These are phyloP conservation scores for Pachyrhizus erosus DNA, from an alignment of 306 rosid genomes.

Conservation along the genomic window DNA sequence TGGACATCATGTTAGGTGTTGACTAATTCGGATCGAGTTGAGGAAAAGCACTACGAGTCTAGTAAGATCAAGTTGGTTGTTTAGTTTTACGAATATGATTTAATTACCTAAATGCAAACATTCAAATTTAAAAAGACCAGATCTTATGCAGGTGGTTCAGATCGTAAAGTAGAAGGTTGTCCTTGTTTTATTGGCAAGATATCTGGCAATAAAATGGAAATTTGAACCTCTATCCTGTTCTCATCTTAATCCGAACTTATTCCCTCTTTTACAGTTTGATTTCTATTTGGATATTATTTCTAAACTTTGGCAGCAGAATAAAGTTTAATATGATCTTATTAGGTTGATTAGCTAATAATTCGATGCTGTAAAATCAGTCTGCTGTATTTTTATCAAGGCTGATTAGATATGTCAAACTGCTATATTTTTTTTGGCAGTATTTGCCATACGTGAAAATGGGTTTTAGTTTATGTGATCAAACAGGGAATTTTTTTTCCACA, in stretches of 20 bases:
- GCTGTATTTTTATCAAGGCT: slow-evolving; percentile 6
- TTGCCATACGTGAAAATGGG: neutral
- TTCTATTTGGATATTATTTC: neutral
- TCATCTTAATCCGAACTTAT: neutral
- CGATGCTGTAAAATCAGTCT: neutral
- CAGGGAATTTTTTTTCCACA: neutral
- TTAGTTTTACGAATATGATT: neutral
- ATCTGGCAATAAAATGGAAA: neutral
- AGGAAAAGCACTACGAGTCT: neutral
- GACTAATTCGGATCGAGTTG: neutral
- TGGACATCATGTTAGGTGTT: neutral
- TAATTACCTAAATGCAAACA: neutral
- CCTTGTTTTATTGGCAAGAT: slow-evolving; percentile 7
- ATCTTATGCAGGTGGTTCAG: neutral
- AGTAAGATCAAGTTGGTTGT: neutral
- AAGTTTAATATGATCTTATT: neutral
- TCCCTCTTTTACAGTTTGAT: neutral
- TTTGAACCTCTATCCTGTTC: neutral
- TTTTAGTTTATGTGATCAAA: neutral
- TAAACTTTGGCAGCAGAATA: slow-evolving; percentile 2
- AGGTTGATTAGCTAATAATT: neutral
- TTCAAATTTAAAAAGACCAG: neutral
- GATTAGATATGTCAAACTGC: neutral
- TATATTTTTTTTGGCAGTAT: neutral
- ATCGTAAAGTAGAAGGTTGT: neutral